Evolutionary conservation across 441 rosid genomes (phyloP).

Genomic region (Pelargonium fulgidum): DNA sequence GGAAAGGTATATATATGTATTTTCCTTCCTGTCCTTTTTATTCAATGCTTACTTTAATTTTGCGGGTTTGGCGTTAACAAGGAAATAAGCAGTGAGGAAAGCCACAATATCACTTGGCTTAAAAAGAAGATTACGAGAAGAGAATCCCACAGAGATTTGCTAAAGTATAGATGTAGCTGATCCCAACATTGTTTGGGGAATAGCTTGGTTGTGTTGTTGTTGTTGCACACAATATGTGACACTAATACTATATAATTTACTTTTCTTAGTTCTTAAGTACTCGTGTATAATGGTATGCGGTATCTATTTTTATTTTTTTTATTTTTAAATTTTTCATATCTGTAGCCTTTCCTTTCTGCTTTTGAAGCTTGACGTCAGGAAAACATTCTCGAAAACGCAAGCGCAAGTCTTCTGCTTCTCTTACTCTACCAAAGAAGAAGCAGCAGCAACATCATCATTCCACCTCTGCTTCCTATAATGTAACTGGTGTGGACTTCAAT

Average conservation of each 20-base stretch:
- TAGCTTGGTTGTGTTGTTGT: too few relatives aligned
- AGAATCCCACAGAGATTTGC: too few relatives aligned
- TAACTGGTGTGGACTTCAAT: conserved; percentile 24
- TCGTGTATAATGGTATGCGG: not conserved
- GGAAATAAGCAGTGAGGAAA: too few relatives aligned
- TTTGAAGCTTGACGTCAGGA: conserved; percentile 60
- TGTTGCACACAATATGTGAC: too few relatives aligned
- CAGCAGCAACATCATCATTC: conserved; percentile 35
- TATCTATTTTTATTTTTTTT: not conserved
- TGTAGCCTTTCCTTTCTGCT: conserved; percentile 16
- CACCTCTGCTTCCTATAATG: conserved; percentile 29
- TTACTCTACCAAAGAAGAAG: conserved; percentile 64
- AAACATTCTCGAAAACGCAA: conserved; percentile 79
- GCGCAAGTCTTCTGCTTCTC: conserved; percentile 58
- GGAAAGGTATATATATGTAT: conserved; percentile 47
- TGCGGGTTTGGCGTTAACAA: too few relatives aligned
- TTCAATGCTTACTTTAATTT: too few relatives aligned
- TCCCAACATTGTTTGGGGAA: too few relatives aligned
- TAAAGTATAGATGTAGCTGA: too few relatives aligned
- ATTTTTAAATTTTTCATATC: not conserved
- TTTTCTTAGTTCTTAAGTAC: not conserved
- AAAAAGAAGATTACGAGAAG: too few relatives aligned
- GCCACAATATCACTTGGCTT: too few relatives aligned
- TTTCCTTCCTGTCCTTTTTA: conserved; percentile 6
- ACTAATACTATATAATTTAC: not conserved